Base-by-base conservation (phyloP, 257 asterid species). In the Datura wrightii region DNA sequence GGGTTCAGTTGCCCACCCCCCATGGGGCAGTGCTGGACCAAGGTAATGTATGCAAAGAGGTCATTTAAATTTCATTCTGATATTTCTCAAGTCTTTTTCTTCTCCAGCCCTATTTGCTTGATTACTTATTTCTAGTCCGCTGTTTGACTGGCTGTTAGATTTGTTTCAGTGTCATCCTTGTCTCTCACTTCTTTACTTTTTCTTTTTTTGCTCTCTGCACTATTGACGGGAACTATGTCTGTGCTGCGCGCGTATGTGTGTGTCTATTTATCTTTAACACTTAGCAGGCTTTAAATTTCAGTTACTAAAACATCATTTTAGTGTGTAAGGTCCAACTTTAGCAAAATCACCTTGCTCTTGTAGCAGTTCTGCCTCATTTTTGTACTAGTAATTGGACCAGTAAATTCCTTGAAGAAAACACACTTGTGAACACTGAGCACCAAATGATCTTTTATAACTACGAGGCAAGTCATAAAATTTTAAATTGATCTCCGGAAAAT, bases 11-110 rank as follows among this genome's bases (percentile, higher is more conserved):
- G 88, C 86, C 89, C 89, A 82, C 84, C 79, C 86, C 86, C 79
- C 86, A 90, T 91, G 93, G 94, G 95, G 88, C 94, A 87, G 67
- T 91, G 91, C 91, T 92, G 96, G 96, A 84, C 88, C 50, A 90
- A 90, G 93, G 93, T 88, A 87, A 67, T 53, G 11, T 72, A 18
- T 2, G 67, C 1, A 19, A 60, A 60, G 6, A 19, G 9, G n/a
- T 65, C 71, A 31, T 60, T 63, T 10, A 3, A 31, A 34, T 63
- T 63, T 63, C 71, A 31, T 31, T 63, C 6, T 4, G n/a, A 11
- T 34, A 34, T 65, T 65, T 60, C 5, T 24, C 31, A 24, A 24
- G 31, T n/a, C 5, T 59, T 60, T 60, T 60, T 60, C 67, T 18
- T 56, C 3, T 54, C 1, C 14, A 5, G 0, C 60, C 6, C 60